These are phyloP conservation scores for Sistotremastrum niveocremeum DNA, from an alignment of 768 basidiomycete species.

Conservation along the genomic window DNA sequence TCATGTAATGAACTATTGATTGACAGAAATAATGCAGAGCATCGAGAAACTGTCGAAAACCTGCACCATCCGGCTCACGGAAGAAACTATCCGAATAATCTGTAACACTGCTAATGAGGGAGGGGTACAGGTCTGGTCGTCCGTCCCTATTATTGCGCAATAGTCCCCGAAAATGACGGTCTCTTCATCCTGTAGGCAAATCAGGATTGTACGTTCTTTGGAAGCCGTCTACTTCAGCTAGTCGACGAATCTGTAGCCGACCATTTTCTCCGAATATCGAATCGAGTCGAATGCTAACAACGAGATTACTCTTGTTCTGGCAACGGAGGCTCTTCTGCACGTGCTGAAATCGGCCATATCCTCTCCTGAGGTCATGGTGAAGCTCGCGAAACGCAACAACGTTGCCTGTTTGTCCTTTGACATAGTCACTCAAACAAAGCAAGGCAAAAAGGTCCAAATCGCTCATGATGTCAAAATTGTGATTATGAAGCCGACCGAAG, in stretches of 20 bases:
- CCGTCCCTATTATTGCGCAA: conserved; percentile 22
- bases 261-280: conserved; percentile 63
- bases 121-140: conserved; percentile 82
- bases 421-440: conserved; percentile 49
- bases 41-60: conserved; percentile 75
- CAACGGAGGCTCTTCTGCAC: conserved; percentile 59
- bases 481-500: conserved; percentile 63
- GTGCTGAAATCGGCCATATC: conserved; percentile 49
- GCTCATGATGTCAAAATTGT: conserved; percentile 75
- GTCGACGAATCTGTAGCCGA: conserved; percentile 35
- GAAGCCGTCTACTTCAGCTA: conserved; percentile 24
- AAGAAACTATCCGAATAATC: conserved; percentile 65
- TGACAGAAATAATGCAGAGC: conserved; percentile 60
- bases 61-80: conserved; percentile 71
- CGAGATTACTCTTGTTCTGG: conserved; percentile 62
- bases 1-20: neutral
- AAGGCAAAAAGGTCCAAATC: conserved; percentile 50
- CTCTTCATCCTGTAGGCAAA: conserved; percentile 6
- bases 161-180: neutral
- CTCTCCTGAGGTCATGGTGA: conserved; percentile 57
- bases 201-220: conserved; percentile 9
- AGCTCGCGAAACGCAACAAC: conserved; percentile 77
- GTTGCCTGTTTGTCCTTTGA: conserved; percentile 68
- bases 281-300: conserved; percentile 81
- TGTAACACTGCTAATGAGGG: conserved; percentile 71